Evolutionary conservation across 306 rosid species (phyloP), one percentile per base, ranked within the genome.

Genomic region (Begonia masoniana): DNA sequence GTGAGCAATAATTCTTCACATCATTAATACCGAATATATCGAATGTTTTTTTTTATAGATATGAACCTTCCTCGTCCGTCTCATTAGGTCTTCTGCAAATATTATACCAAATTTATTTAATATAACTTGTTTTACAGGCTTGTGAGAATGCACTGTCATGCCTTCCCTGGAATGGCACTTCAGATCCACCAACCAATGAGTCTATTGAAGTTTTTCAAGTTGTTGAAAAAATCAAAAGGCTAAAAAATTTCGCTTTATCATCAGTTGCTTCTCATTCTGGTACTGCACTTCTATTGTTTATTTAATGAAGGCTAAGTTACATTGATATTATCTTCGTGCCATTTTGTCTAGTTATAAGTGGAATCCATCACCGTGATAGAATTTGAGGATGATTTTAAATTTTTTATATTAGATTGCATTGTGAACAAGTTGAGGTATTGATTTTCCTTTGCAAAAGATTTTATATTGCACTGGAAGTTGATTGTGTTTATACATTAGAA

Each of bases 201-300:
- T 36, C 35, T 60, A 23, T 54, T 43, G 74, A 80, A 69, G 56
- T 48, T 52, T 46, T 43, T 56, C 62, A 69, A 58, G 73, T 58
- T 3, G 48, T 66, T 52, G 78, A 70, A 13, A 68, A 66, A 67
- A 73, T 78, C 64, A 59, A 63, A 50, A 71, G 76, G 69, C 81
- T 85, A 46, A 76, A 71, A 63, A 62, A 81, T 54, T 46, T 58
- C 55, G 81, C 88, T 54, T 43, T 78, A 69, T 50, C 67, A 47
- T 81, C 73, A 15, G 70, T 74, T 41, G 60, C 79, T 75, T 75
- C 94, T 23, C 59, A 57, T 63, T 83, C 96, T 59, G 88, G 94
- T 91, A 75, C 51, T 15, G 11, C 19, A 39, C 41, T 51, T 42
- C 43, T 10, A 17, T 21, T 19, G 13, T 19, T 52, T 60, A 51